Evolutionary conservation across 208 protist species (phyloP), one percentile per base, ranked within the genome.

Genomic region (Leishmania gerbilli): DNA sequence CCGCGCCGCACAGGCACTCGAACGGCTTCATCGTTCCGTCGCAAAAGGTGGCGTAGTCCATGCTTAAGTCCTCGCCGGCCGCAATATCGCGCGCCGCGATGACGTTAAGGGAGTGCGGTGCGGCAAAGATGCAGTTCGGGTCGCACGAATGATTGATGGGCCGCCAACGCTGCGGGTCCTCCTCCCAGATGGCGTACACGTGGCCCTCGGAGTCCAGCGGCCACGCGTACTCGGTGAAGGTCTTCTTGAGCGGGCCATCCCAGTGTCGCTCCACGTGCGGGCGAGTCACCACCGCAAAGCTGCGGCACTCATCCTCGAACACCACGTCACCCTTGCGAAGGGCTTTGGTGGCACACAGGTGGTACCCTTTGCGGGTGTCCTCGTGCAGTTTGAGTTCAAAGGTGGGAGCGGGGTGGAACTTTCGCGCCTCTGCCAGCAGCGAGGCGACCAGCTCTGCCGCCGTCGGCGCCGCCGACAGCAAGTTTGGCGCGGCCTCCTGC

Each of bases 21-120:
- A 97, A 97, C 5, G 92, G 90, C 74, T 95, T 95, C 94, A 97
- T 97, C 47, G 92, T 95, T 40, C 85, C 79, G 69, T 97, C 95
- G 83, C 95, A 98, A 79, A 98, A 98, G 1, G 95, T 98, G 40
- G 91, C 92, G 80, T 98, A 98, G 84, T 98, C 93, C 87, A 97
- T 96, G 74, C 90, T 96, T 13, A 98, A 76, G 72, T 95, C 91
- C 74, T 98, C 95, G 1, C 91, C 93, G 15, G 79, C 82, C 1
- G 83, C 85, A 58, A 98, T 94, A 49, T 90, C 79, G 42, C 91
- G 89, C 19, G 88, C 60, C 9, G 95, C 95, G 56, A 95, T 89
- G 21, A 98, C 91, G 84, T 98, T 96, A n/a, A 98, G 85, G 37
- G 93, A 96, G 79, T 96, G 91, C 27, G 88, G 89, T 0, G 91